Evolutionary conservation across 768 basidiomycete species (phyloP), one percentile per base, ranked within the genome.

Genomic region (Hydnomerulius pinastri): DNA sequence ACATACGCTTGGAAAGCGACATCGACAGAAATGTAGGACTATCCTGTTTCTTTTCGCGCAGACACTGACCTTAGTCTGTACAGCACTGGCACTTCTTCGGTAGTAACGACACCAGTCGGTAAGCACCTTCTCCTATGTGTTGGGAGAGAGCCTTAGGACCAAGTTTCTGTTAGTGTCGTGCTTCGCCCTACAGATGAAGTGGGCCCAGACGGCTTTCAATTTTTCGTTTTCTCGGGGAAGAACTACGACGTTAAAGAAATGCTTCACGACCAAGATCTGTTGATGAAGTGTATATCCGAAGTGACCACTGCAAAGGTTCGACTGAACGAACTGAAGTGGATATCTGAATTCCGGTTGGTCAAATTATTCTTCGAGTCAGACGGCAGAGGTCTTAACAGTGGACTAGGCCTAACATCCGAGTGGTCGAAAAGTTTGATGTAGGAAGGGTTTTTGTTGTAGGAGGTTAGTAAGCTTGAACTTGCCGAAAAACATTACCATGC

Each of bases 71-170:
- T n/a, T n/a, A n/a, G n/a, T 32, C 3, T 32, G 10, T 32, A 29
- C 17, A 78, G 77, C 60, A 69, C 48, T 77, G 75, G 76, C 77
- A 77, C 54, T 74, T 73, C 62, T 78, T 77, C 76, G 76, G 77
- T 1, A 71, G 75, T 38, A n/a, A n/a, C n/a, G n/a, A n/a, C n/a
- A n/a, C n/a, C n/a, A n/a, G n/a, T n/a, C n/a, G n/a, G n/a, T n/a
- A n/a, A n/a, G n/a, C n/a, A n/a, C n/a, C n/a, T n/a, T n/a, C n/a
- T n/a, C n/a, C n/a, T n/a, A n/a, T n/a, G n/a, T n/a, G n/a, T n/a
- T n/a, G n/a, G n/a, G n/a, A n/a, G n/a, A n/a, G n/a, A n/a, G n/a
- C n/a, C n/a, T n/a, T n/a, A n/a, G n/a, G n/a, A n/a, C n/a, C n/a
- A n/a, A n/a, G n/a, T n/a, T n/a, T n/a, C n/a, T n/a, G n/a, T n/a